These are phyloP conservation scores for Xylariaceae sp. DNA, from an alignment of 2,329 filamentous ascomycete species.

Conservation along the genomic window DNA sequence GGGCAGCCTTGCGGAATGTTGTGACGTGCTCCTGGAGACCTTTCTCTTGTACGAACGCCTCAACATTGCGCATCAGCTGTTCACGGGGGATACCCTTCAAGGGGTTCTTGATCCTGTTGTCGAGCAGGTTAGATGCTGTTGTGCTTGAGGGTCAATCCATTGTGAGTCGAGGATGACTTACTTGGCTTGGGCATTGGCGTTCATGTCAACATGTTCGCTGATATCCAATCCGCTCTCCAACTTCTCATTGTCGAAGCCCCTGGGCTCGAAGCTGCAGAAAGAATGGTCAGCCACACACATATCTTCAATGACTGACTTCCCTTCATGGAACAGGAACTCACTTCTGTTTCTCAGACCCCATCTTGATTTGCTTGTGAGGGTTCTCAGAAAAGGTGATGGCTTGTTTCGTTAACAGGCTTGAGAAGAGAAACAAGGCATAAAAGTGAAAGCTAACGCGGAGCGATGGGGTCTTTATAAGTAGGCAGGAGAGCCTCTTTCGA, in stretches of 20 bases:
- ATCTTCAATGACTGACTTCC: background rate
- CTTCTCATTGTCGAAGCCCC: constrained; percentile 22
- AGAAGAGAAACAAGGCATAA: background rate
- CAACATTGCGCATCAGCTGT: constrained; percentile 49
- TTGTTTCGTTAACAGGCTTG: background rate
- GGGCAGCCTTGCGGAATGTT: constrained; percentile 62
- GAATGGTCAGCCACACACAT: background rate
- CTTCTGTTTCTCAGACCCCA: constrained; percentile 13
- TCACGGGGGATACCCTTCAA: constrained; percentile 45
- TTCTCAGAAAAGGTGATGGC: constrained; percentile 1
- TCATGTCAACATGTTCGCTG: constrained; percentile 35
- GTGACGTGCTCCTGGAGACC: constrained; percentile 53
- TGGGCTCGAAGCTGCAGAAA: constrained; percentile 11
- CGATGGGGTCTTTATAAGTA: background rate
- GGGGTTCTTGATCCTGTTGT: constrained; percentile 41
- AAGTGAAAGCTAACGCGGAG: background rate
- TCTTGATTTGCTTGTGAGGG: constrained; percentile 9
- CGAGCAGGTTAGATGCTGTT: background rate
- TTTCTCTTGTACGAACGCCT: constrained; percentile 57
- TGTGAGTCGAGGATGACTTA: constrained; percentile 24
- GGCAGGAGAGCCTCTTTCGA: too few species aligned
- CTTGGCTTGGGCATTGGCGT: constrained; percentile 40
- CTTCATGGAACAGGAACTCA: constrained; percentile 1
- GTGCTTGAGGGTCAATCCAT: background rate
- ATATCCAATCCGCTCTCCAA: constrained; percentile 26